A percentile compares a stretch with the other conserved stretches of the same genome.
These are phyloP conservation scores for Scutellaria minor DNA, from an alignment of 257 asterid genomes.

Conservation along the genomic window DNA sequence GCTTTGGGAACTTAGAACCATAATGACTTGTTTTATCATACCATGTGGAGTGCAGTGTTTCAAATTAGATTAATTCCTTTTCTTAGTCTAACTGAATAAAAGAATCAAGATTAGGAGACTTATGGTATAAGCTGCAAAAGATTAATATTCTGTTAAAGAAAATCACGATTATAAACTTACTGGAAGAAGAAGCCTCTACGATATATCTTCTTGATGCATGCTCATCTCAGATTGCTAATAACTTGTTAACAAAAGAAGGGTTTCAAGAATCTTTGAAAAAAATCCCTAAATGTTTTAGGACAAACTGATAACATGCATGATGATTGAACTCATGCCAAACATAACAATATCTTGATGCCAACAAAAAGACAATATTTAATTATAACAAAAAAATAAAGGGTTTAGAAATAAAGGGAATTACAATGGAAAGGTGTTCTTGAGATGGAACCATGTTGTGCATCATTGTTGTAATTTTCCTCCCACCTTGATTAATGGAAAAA, in stretches of 20 bases:
- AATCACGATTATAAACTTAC: background rate
- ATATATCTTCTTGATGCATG: background rate
- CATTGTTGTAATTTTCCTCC: slow-evolving; percentile 26
- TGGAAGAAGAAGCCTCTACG: background rate
- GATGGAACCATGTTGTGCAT: slow-evolving; percentile 39
- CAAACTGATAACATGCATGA: background rate
- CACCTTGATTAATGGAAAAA: slow-evolving; percentile 15
- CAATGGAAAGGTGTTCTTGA: slow-evolving; percentile 39
- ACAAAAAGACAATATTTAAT: too few species aligned
- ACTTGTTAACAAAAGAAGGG: too few species aligned
- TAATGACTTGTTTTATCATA: slow-evolving; percentile 30
- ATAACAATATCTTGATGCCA: background rate
- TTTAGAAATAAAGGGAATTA: slow-evolving; percentile 15
- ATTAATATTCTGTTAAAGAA: slow-evolving; percentile 45
- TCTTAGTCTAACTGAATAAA: slow-evolving; percentile 34
- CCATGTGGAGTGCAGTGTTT: slow-evolving; percentile 46
- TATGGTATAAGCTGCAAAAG: slow-evolving; percentile 39
- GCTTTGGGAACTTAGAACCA: slow-evolving; percentile 48
- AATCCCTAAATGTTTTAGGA: background rate
- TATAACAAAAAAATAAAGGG: background rate
- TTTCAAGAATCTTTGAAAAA: too few species aligned
- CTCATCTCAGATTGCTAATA: too few species aligned
- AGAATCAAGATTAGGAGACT: slow-evolving; percentile 43
- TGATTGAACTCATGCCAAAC: background rate
- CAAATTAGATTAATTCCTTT: slow-evolving; percentile 39